Conservation (phyloP, 495 filamentous ascomycete genomes). For the Filosporella fistucella region DNA sequence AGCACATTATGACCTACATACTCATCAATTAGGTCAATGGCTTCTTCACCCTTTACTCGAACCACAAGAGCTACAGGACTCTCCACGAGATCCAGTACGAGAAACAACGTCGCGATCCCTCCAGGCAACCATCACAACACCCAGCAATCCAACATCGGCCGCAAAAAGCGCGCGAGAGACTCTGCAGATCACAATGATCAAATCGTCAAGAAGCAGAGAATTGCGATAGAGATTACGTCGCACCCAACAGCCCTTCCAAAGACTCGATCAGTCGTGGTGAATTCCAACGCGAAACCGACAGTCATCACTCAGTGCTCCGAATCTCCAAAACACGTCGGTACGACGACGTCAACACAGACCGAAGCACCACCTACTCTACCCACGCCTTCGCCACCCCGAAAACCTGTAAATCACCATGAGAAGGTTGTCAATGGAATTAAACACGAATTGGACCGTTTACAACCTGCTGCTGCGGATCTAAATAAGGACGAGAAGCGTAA, state of each 20-base stretch:
- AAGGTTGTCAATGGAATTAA: constrained; percentile 41
- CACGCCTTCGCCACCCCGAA: constrained; percentile 17
- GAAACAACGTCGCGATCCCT: constrained; percentile 23
- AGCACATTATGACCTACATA: no score
- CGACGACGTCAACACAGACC: background rate
- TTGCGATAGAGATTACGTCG: constrained; percentile 26
- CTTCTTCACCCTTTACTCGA: constrained; percentile 29
- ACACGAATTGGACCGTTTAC: constrained; percentile 44
- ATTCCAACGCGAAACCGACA: constrained; percentile 19
- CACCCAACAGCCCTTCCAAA: constrained; percentile 22
- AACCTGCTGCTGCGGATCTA: constrained; percentile 35
- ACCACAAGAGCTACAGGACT: constrained; percentile 32
- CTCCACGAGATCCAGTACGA: constrained; percentile 20
- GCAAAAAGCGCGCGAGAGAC: constrained; percentile 25
- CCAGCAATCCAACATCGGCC: constrained; percentile 27
- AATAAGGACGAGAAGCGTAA: constrained; percentile 44
- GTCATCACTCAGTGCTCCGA: constrained; percentile 13
- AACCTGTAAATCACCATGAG: constrained; percentile 21
- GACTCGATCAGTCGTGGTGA: constrained; percentile 24
- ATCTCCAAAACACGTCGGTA: constrained; percentile 8
- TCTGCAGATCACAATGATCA: constrained; percentile 10
- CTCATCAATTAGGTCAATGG: constrained; percentile 23
- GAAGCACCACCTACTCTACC: background rate
- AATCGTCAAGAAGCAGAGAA: constrained; percentile 13
- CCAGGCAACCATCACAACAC: constrained; percentile 21